A percentile compares a stretch with the other conserved stretches of the same genome.
Conservation (phyloP, 331 rosid genomes). For the Rosa hybrid region DNA sequence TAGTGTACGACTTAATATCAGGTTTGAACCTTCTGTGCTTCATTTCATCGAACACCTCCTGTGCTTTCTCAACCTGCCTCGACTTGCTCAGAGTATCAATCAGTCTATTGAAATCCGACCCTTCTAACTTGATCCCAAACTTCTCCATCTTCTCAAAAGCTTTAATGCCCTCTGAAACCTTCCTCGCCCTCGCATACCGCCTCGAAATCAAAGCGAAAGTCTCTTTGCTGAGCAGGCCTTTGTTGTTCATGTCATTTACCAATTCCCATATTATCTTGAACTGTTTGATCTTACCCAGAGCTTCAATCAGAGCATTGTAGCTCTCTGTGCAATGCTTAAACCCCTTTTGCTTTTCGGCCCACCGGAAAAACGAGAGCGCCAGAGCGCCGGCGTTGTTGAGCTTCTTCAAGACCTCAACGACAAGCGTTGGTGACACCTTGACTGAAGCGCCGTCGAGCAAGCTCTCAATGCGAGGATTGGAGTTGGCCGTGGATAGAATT, state of each 20-base stretch:
- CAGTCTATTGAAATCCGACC: constrained; percentile 64
- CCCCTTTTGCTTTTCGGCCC: constrained; percentile 74
- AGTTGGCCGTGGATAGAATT: constrained; percentile 38
- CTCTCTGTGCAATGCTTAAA: constrained; percentile 51
- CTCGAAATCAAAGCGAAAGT: constrained; percentile 66
- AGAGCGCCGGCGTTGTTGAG: constrained; percentile 73
- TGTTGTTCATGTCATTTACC: constrained; percentile 66
- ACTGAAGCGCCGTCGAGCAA: constrained; percentile 39
- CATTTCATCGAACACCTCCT: constrained; percentile 81
- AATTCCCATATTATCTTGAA: constrained; percentile 73
- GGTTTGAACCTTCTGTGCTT: constrained; percentile 51
- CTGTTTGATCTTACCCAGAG: constrained; percentile 81
- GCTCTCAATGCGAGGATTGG: constrained; percentile 33
- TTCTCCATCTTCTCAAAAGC: constrained; percentile 70
- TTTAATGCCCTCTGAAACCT: constrained; percentile 56
- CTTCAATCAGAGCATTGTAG: constrained; percentile 69
- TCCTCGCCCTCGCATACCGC: constrained; percentile 65
- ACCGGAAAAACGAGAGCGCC: constrained; percentile 76
- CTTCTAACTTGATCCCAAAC: constrained; percentile 55
- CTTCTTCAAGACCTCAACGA: constrained; percentile 61
- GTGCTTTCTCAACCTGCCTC: constrained; percentile 58
- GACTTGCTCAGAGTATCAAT: constrained; percentile 70
- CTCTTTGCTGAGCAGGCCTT: constrained; percentile 51
- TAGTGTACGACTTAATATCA: constrained; percentile 74
- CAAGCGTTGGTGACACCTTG: constrained; percentile 50